phyloP scores from a whole-genome alignment of 345 rosid species.

The Punica granatum region DNA sequence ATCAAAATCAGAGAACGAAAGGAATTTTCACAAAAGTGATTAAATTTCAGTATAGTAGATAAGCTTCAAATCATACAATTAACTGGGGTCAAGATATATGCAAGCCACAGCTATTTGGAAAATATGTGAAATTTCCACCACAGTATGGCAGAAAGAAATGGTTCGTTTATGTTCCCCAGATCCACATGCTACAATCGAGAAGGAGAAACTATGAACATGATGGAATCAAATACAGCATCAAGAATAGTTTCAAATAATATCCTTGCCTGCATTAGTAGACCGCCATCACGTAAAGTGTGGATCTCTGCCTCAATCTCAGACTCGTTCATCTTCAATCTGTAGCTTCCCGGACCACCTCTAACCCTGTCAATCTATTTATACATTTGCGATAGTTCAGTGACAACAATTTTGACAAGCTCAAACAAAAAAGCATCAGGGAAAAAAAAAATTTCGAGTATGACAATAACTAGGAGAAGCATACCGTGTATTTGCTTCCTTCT shows the following conservation, averaged over 20 bases:
- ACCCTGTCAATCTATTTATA: constrained; percentile 70
- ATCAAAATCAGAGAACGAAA: neutral
- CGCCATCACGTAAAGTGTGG: constrained; percentile 98
- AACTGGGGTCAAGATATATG: neutral
- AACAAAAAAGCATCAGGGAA: neutral
- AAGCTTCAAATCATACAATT: neutral
- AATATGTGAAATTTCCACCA: neutral
- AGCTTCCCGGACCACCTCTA: constrained; percentile 94
- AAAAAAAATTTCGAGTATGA: neutral
- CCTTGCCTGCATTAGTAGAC: constrained; percentile 96
- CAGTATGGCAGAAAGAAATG: neutral
- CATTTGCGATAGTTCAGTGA: neutral
- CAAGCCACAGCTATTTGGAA: neutral
- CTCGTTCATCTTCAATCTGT: constrained; percentile 73
- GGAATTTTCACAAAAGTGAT: too few relatives aligned
- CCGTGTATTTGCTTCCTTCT: constrained; percentile 99
- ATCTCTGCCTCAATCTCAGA: constrained; percentile 95
- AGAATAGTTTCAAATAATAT: constrained; percentile 9
- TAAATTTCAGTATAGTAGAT: neutral
- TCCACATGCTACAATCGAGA: neutral
- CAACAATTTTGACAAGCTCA: neutral
- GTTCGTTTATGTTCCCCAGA: neutral
- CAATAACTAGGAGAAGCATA: constrained; percentile 18
- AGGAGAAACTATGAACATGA: neutral
- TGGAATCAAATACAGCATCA: neutral